Conservation (phyloP, 2,329 filamentous ascomycete species). For the Tolypocladium sp. region DNA sequence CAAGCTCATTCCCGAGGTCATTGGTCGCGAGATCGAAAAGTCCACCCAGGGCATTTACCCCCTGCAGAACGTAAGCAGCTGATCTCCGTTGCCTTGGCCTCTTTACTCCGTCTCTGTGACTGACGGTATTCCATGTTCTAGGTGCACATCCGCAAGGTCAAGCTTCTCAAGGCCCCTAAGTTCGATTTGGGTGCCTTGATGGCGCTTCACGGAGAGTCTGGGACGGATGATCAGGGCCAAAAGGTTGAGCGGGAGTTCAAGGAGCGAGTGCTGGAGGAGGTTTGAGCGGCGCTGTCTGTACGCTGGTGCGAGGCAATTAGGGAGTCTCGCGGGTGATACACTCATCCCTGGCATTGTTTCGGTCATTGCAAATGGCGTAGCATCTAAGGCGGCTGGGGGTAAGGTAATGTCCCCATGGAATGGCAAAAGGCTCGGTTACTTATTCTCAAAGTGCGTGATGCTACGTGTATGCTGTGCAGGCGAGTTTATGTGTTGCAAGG, state of each 20-base stretch:
- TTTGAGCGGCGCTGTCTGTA: slow-evolving; percentile 52
- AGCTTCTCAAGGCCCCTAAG: slow-evolving; percentile 97
- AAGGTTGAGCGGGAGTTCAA: slow-evolving; percentile 99
- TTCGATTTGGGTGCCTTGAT: slow-evolving; percentile 97
- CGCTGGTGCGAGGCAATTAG: slow-evolving; percentile 18
- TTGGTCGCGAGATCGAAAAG: slow-evolving; percentile 99
- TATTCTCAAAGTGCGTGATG: neutral
- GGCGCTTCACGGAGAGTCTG: slow-evolving; percentile 94
- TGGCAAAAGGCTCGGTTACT: slow-evolving; percentile 22
- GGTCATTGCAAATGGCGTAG: slow-evolving; percentile 35
- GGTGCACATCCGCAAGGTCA: slow-evolving; percentile 99
- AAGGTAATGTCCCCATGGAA: slow-evolving; percentile 30
- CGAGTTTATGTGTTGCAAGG: neutral
- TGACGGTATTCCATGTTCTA: slow-evolving; percentile 28
- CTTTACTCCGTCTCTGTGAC: neutral
- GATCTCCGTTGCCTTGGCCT: no score
- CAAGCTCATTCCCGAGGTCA: slow-evolving; percentile 99
- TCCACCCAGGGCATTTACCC: slow-evolving; percentile 98
- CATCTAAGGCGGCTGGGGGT: slow-evolving; percentile 31
- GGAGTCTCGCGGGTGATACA: slow-evolving; percentile 21
- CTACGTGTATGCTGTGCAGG: neutral
- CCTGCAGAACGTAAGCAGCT: slow-evolving; percentile 79
- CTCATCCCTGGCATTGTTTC: slow-evolving; percentile 29
- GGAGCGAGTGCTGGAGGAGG: slow-evolving; percentile 88
- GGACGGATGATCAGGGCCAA: slow-evolving; percentile 90